These are phyloP conservation scores for Achlya hypogyna DNA, from an alignment of 352 stramenopile species.

Conservation along the genomic window DNA sequence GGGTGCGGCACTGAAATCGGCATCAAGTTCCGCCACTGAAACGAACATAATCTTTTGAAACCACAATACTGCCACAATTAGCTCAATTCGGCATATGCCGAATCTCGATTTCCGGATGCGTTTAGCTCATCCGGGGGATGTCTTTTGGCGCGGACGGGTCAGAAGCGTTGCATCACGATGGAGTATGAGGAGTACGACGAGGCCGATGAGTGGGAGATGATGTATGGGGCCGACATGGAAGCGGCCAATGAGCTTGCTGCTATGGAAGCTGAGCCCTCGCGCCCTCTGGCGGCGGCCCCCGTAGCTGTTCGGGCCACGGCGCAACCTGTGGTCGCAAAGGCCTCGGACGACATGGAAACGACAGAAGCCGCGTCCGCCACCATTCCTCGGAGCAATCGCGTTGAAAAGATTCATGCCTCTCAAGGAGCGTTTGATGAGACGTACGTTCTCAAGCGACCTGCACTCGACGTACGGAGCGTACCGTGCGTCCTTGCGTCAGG, in stretches of 20 bases:
- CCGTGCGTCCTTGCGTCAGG: conserved; percentile 30
- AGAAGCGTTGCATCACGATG: neutral
- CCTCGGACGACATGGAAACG: conserved; percentile 5
- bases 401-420: neutral
- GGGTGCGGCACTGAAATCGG: no score
- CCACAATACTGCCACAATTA: no score
- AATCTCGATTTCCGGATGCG: neutral
- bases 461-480: conserved; percentile 18
- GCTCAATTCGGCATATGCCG: neutral
- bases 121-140: conserved; percentile 2
- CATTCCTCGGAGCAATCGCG: neutral
- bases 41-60: no score
- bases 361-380: neutral
- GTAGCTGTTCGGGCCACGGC: neutral
- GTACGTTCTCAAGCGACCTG: conserved; percentile 9
- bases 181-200: conserved; percentile 41
- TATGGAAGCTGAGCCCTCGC: conserved; percentile 19
- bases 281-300: neutral
- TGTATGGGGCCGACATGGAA: conserved; percentile 75
- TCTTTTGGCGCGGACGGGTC: neutral
- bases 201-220: conserved; percentile 77
- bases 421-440: conserved; percentile 21
- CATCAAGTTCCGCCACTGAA: no score
- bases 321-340: conserved; percentile 26
- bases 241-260: conserved; percentile 37